A percentile compares a stretch with the other conserved stretches of the same genome.
phyloP scores from a whole-genome alignment of 805 yeast genomes.

The Candida berthetii region DNA sequence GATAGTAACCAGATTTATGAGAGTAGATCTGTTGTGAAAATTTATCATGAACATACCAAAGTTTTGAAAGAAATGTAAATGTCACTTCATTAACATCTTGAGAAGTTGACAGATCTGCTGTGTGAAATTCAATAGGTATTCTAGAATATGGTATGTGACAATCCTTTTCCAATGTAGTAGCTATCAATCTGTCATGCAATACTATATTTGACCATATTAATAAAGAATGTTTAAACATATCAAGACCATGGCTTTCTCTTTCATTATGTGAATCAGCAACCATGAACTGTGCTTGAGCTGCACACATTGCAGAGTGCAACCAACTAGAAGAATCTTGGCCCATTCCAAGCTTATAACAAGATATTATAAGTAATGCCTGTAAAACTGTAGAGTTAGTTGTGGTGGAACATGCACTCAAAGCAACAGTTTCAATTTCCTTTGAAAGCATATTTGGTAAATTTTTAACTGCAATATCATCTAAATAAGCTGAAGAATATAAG shows the following conservation, averaged over 20 bases:
- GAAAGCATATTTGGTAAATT: neutral
- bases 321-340: neutral
- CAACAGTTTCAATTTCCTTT: neutral
- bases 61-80: neutral
- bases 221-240: neutral
- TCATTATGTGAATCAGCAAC: neutral
- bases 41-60: neutral
- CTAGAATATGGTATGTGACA: neutral
- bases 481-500: neutral
- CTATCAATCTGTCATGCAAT: neutral
- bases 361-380: neutral
- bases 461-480: neutral
- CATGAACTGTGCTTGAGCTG: neutral
- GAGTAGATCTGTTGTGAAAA: neutral
- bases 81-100: neutral
- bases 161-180: neutral
- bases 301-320: neutral
- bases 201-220: neutral
- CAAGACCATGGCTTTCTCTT: no score
- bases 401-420: neutral
- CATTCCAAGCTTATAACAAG: neutral
- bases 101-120: neutral
- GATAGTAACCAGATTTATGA: neutral
- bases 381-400: neutral
- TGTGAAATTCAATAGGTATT: neutral